Conservation (phyloP, 1,284 basidiomycete genomes). For the Acaromyces ingoldii region DNA sequence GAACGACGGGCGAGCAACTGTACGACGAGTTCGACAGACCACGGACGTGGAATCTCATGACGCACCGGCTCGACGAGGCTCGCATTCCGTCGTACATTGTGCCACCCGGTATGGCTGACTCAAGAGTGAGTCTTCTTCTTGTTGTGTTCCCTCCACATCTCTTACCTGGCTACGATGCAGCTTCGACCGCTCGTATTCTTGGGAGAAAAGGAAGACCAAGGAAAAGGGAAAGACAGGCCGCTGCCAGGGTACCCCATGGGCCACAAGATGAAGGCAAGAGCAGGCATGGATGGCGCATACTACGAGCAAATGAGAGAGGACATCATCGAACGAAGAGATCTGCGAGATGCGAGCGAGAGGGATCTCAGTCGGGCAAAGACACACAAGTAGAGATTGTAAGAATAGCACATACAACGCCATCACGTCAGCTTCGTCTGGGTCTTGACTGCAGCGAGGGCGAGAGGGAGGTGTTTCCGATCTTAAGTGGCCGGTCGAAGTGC, state of each 20-base stretch:
- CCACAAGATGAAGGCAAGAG: constrained; percentile 2
- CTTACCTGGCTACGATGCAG: background rate
- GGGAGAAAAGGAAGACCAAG: background rate
- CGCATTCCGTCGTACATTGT: constrained; percentile 42
- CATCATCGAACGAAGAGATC: background rate
- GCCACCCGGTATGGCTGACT: constrained; percentile 43
- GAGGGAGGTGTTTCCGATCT: too few species aligned
- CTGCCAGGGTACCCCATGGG: background rate
- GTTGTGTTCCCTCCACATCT: background rate
- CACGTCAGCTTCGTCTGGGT: too few species aligned
- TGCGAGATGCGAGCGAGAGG: background rate
- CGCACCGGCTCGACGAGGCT: constrained; percentile 38
- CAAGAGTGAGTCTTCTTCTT: constrained; percentile 23
- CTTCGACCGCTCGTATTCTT: constrained; percentile 2
- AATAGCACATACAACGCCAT: too few species aligned
- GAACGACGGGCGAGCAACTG: constrained; percentile 31
- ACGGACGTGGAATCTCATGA: constrained; percentile 41
- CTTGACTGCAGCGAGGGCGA: too few species aligned
- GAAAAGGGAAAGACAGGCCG: background rate
- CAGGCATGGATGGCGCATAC: background rate
- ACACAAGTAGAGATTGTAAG: too few species aligned
- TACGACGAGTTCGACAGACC: constrained; percentile 30
- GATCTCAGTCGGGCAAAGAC: background rate
- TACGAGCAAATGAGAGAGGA: background rate
- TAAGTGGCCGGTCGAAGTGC: constrained; percentile 44